Evolutionary conservation across 1,284 basidiomycete genomes (phyloP).

Genomic region (Ustilago lituana): DNA sequence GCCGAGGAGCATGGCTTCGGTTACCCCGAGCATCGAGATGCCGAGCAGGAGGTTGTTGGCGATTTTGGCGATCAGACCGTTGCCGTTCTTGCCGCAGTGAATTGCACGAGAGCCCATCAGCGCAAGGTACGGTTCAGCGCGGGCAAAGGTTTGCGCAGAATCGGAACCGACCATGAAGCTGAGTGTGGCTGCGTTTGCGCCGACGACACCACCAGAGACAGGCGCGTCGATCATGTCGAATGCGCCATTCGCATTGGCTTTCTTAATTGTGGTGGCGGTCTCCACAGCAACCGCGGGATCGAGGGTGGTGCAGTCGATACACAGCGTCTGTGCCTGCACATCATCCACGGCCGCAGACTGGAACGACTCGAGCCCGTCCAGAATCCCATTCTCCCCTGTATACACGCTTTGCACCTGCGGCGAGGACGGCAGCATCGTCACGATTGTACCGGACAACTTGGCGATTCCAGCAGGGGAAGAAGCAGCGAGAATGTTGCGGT

Average conservation of each 20-base stretch:
- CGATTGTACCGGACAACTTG: constrained; percentile 73
- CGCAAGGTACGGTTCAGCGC: constrained; percentile 72
- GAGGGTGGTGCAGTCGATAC: constrained; percentile 87
- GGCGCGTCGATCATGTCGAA: constrained; percentile 85
- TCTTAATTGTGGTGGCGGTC: constrained; percentile 73
- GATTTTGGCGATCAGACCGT: constrained; percentile 62
- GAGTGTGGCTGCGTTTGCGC: constrained; percentile 79
- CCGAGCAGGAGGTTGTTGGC: constrained; percentile 63
- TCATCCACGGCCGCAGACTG: constrained; percentile 7
- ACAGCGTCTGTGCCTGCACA: constrained; percentile 71
- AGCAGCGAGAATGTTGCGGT: constrained; percentile 60
- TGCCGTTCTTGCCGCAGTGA: constrained; percentile 85
- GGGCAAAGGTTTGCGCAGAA: constrained; percentile 72
- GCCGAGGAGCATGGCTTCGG: constrained; percentile 62
- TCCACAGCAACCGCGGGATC: constrained; percentile 79
- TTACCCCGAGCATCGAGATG: constrained; percentile 58
- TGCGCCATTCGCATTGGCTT: constrained; percentile 68
- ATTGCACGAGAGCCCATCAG: constrained; percentile 83
- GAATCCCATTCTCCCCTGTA: constrained; percentile 70
- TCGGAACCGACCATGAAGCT: constrained; percentile 87
- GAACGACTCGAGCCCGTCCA: constrained; percentile 42
- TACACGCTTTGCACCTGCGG: constrained; percentile 82
- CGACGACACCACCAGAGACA: constrained; percentile 87
- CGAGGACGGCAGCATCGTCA: constrained; percentile 88
- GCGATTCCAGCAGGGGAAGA: constrained; percentile 68